Base-by-base conservation (phyloP, 768 basidiomycete genomes). In the Rhizopogon roseolus region DNA sequence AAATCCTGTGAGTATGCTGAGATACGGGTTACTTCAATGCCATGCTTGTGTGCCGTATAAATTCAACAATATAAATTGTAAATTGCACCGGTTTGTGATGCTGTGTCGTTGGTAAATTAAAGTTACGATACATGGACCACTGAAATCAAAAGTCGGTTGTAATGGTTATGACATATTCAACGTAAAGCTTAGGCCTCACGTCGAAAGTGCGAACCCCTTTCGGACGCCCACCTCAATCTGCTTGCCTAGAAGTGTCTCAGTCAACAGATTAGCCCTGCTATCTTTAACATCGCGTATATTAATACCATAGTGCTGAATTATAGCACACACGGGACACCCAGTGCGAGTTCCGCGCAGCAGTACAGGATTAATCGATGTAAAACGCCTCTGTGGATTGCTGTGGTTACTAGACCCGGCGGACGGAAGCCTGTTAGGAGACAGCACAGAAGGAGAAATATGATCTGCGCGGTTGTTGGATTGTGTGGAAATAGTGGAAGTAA, bases 281-380 rank as follows among this genome's bases (percentile, higher is more conserved):
- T 22, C 34, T 34, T 36, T 48, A 34, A 48, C 19, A 5, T 9
- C 34, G 16, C 22, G 3, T 16, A 36, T 36, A 14, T 48, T 1
- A 16, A 48, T 25, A 3, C 14, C 3, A 5, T 6, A 34, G 2
- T 36, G 5, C 5, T 10, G 34, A 36, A 36, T 36, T 16, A 48
- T 34, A 48, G 46, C 14, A 36, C 46, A 48, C 46, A 48, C 46
- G 22, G 34, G 46, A 36, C 46, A 48, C 46, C 34, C 46, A 48
- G 46, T 25, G 14, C 14, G 14, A 48, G 19, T 19, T 8, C 19
- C 14, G 14, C 8, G 19, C 19, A 48, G 14, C 46, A 22, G 34
- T 22, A 2, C 29, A 46, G 29, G 13, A 29, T 17, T 3, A 22
- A 13, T 7, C 19, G 34, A 1, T 13, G 32, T 36, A 11, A 7